Evolutionary conservation across 495 filamentous ascomycete genomes (phyloP), one percentile per base, ranked within the genome.

Genomic region (Barbatosphaeria neglecta): DNA sequence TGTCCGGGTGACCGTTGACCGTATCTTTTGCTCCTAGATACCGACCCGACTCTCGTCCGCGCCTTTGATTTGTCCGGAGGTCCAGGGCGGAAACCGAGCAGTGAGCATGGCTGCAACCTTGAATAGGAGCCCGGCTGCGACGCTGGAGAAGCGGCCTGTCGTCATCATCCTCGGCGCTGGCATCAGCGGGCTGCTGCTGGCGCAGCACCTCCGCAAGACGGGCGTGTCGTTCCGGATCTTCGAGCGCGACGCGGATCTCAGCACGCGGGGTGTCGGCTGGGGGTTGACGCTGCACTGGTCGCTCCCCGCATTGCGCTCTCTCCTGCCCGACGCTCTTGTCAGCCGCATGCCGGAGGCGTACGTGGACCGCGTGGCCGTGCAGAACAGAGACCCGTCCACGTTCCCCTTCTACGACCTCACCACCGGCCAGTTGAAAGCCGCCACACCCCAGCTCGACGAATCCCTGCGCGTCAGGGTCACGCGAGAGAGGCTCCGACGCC

Each of bases 151-250:
- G n/a, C n/a, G n/a, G n/a, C 31, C 31, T 35, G 31, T 28, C 16
- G 55, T 80, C 20, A 53, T 80, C 41, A 78, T 83, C 52, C 60
- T 79, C 48, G 79, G 80, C 15, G 78, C 74, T 15, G 80, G 80
- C 9, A 64, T 82, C 47, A 75, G 69, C 46, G 78, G 78, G 38
- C 70, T 83, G 11, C 56, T 75, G 5, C 66, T 84, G 8, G 79
- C 77, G 3, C 79, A 83, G 53, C 60, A 68, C 37, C 73, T 83
- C 18, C 65, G 66, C 43, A 69, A 68, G 31, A 37, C 44, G 33
- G 52, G 47, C 23, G 51, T 61, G 7, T 54, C 69, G 1, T 76
- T 70, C 51, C 57, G 55, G 22, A 60, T 82, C 44, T 81, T 76
- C 52, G 79, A 81, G 49, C 67, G 73, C 2, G 76, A 81, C 53